Evolutionary conservation across 2,329 filamentous ascomycete genomes (phyloP).

Genomic region (Acephala macrosclerotiorum): DNA sequence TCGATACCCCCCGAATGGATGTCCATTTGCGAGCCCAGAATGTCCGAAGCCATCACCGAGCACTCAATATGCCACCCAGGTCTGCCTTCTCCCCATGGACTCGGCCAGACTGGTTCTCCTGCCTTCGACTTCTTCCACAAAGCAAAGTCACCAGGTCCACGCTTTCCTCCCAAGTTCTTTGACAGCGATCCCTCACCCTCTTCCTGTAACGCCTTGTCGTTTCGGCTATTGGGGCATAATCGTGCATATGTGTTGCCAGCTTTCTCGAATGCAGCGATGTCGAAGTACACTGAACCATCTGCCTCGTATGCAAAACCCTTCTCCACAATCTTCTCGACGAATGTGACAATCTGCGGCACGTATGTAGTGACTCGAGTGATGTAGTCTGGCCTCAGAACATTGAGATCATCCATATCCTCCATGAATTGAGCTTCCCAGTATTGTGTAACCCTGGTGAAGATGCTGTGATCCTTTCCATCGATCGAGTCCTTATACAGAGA

Average conservation of each 20-base stretch:
- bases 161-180: slow-evolving; percentile 70
- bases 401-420: slow-evolving; percentile 85
- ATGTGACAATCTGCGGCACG: slow-evolving; percentile 83
- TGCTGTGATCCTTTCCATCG: slow-evolving; percentile 68
- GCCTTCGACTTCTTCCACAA: slow-evolving; percentile 93
- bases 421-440: slow-evolving; percentile 89
- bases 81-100: slow-evolving; percentile 84
- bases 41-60: slow-evolving; percentile 91
- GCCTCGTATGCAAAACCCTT: slow-evolving; percentile 86
- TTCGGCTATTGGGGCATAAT: slow-evolving; percentile 83
- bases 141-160: slow-evolving; percentile 83
- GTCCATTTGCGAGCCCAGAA: slow-evolving; percentile 86
- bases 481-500: slow-evolving; percentile 67
- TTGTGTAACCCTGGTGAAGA: slow-evolving; percentile 87
- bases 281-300: slow-evolving; percentile 93
- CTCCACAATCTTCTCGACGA: slow-evolving; percentile 69
- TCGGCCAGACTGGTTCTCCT: slow-evolving; percentile 90
- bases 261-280: slow-evolving; percentile 85
- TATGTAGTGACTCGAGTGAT: slow-evolving; percentile 94
- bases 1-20: slow-evolving; percentile 95
- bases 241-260: slow-evolving; percentile 86
- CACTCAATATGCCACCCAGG: slow-evolving; percentile 99
- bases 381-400: slow-evolving; percentile 82
- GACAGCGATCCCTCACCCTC: slow-evolving; percentile 89
- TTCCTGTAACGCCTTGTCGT: slow-evolving; percentile 82